These are phyloP conservation scores for Vigna trinervia DNA, from an alignment of 306 rosid species.

Conservation along the genomic window DNA sequence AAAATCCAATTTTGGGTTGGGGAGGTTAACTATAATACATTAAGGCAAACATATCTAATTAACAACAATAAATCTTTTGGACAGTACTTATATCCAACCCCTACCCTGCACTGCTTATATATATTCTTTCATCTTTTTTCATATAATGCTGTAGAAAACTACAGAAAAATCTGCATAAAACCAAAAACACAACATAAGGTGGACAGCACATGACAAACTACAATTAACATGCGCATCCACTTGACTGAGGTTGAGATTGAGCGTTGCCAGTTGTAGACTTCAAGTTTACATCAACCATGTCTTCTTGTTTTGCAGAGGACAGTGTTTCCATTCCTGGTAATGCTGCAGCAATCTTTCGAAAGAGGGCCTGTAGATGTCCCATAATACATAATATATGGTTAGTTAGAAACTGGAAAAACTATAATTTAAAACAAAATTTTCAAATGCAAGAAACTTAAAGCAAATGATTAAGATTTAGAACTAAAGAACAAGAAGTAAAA, in stretches of 20 bases:
- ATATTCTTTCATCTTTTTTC: conserved; percentile 36
- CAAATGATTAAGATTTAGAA: conserved; percentile 5
- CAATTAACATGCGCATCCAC: conserved; percentile 74
- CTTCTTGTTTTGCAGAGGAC: conserved; percentile 81
- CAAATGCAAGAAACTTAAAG: background rate
- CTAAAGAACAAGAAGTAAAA: background rate
- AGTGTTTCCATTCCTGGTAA: conserved; percentile 88
- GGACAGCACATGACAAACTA: conserved; percentile 20
- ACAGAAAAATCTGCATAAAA: conserved; percentile 30
- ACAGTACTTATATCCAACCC: conserved; percentile 40
- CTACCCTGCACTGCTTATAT: conserved; percentile 34
- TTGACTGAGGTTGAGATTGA: conserved; percentile 63
- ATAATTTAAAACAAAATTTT: background rate
- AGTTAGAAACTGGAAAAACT: conserved; percentile 9
- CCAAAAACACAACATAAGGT: conserved; percentile 20
- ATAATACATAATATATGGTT: background rate
- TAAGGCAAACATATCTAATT: conserved; percentile 21
- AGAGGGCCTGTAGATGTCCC: conserved; percentile 61
- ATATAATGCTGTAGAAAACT: conserved; percentile 32
- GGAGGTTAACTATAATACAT: conserved; percentile 34
- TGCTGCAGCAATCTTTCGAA: conserved; percentile 81
- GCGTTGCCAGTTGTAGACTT: conserved; percentile 54
- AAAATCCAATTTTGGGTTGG: conserved; percentile 27
- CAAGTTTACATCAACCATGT: conserved; percentile 83
- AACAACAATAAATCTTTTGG: conserved; percentile 25